These are phyloP conservation scores for Aureobasidium sp. DNA, from an alignment of 2,329 filamentous ascomycete genomes.

Conservation along the genomic window DNA sequence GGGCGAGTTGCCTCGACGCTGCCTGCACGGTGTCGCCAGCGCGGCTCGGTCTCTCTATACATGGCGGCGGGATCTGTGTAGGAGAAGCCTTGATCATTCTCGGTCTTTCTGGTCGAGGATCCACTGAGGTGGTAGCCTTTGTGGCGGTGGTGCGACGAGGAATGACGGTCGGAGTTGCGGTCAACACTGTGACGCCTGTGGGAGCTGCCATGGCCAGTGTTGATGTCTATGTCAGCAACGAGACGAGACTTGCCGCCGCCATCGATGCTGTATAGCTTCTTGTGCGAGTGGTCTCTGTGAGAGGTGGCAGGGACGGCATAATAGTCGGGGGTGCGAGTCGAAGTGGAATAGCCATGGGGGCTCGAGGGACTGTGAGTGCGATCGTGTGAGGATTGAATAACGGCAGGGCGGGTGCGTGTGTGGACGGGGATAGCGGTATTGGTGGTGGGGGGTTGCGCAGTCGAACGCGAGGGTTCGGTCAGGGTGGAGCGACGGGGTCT, in stretches of 20 bases:
- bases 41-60: constrained; percentile 42
- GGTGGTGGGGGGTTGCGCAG: constrained; percentile 9
- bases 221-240: constrained; percentile 29
- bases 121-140: constrained; percentile 24
- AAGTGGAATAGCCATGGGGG: constrained; percentile 20
- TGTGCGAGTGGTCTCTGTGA: constrained; percentile 35
- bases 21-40: constrained; percentile 33
- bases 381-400: constrained; percentile 24
- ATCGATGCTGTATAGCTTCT: constrained; percentile 42
- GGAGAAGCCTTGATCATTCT: constrained; percentile 27
- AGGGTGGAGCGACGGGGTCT: constrained; percentile 38
- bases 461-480: constrained; percentile 27
- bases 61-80: constrained; percentile 43
- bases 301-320: constrained; percentile 30
- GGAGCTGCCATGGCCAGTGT: constrained; percentile 18
- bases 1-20: constrained; percentile 36
- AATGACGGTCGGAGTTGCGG: constrained; percentile 18
- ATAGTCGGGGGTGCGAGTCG: constrained; percentile 22
- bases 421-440: constrained; percentile 27
- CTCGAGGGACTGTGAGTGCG: constrained; percentile 35
- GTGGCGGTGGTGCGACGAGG: constrained; percentile 19
- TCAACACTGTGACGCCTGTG: constrained; percentile 24
- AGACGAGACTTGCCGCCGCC: constrained; percentile 28
- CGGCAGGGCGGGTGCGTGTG: constrained; percentile 26
- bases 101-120: constrained; percentile 15